Conservation (phyloP, 108 stramenopile genomes). For the Nannochloropsis gaditana region DNA sequence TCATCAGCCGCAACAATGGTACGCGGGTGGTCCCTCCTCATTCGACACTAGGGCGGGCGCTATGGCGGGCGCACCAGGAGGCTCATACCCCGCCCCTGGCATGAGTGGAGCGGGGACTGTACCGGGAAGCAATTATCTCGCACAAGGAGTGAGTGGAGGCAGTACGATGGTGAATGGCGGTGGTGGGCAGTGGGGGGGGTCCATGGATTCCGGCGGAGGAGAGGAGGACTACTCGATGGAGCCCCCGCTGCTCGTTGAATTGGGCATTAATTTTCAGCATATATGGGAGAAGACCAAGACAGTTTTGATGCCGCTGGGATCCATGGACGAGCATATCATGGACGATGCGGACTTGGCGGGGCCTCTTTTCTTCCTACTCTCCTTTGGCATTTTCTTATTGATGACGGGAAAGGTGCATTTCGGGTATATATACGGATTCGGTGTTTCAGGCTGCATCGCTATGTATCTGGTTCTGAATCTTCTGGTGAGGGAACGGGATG, state of each 20-base stretch:
- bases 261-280: constrained; percentile 90
- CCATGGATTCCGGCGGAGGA: constrained; percentile 28
- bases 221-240: constrained; percentile 76
- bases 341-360: constrained; percentile 90
- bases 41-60: not conserved
- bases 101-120: not conserved
- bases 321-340: constrained; percentile 36
- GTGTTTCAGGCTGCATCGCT: constrained; percentile 83
- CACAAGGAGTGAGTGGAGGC: not conserved
- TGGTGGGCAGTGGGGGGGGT: not conserved
- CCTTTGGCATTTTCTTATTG: constrained; percentile 80
- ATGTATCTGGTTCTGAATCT: constrained; percentile 83
- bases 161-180: not conserved
- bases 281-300: constrained; percentile 84
- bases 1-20: constrained; percentile 10
- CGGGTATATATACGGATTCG: constrained; percentile 96
- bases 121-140: constrained; percentile 6
- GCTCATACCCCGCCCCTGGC: not conserved
- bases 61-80: not conserved
- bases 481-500: constrained; percentile 56
- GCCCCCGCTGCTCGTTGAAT: constrained; percentile 93
- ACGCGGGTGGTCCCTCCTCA: not conserved
- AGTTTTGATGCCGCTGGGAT: constrained; percentile 65
- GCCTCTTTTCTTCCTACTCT: constrained; percentile 79
- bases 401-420: constrained; percentile 89